A percentile compares a stretch with the other conserved stretches of the same genome.
These are phyloP conservation scores for Exophiala dermatitidis DNA, from an alignment of 2,329 filamentous ascomycete genomes.

Conservation along the genomic window DNA sequence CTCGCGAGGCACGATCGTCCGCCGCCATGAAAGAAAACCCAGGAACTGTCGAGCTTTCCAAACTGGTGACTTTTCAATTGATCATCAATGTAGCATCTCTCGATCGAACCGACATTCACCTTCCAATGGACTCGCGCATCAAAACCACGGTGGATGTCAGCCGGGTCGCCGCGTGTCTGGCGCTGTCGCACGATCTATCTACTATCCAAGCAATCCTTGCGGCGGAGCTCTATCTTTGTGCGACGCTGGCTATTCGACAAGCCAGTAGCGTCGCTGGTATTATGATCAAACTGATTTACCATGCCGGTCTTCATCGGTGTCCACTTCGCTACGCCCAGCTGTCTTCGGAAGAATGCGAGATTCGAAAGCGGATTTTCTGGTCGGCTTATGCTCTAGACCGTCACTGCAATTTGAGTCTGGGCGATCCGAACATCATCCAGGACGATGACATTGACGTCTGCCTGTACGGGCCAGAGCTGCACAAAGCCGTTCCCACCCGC, in stretches of 20 bases:
- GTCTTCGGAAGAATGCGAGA: constrained; percentile 35
- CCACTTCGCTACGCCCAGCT: constrained; percentile 46
- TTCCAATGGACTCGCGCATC: constrained; percentile 35
- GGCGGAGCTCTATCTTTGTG: constrained; percentile 44
- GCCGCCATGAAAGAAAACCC: constrained; percentile 27
- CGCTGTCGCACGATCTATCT: constrained; percentile 28
- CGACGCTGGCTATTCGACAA: constrained; percentile 43
- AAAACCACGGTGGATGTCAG: constrained; percentile 34
- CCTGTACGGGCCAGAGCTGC: constrained; percentile 36
- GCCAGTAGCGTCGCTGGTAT: constrained; percentile 45
- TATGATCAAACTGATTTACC: constrained; percentile 43
- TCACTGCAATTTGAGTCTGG: constrained; percentile 37
- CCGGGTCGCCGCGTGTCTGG: constrained; percentile 21
- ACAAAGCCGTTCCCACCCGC: constrained; percentile 11
- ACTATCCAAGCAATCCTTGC: constrained; percentile 46
- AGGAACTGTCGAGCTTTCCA: constrained; percentile 27
- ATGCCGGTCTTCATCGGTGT: constrained; percentile 47
- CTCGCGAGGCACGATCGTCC: constrained; percentile 27
- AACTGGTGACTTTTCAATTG: constrained; percentile 42
- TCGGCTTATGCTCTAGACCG: constrained; percentile 38
- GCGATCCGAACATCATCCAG: constrained; percentile 37
- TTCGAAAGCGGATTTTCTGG: constrained; percentile 40
- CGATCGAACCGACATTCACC: constrained; percentile 30
- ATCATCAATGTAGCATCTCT: constrained; percentile 45
- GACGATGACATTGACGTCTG: constrained; percentile 41